Evolutionary conservation across 2,329 filamentous ascomycete genomes (phyloP).

Genomic region (Teratosphaeriaceae sp.): DNA sequence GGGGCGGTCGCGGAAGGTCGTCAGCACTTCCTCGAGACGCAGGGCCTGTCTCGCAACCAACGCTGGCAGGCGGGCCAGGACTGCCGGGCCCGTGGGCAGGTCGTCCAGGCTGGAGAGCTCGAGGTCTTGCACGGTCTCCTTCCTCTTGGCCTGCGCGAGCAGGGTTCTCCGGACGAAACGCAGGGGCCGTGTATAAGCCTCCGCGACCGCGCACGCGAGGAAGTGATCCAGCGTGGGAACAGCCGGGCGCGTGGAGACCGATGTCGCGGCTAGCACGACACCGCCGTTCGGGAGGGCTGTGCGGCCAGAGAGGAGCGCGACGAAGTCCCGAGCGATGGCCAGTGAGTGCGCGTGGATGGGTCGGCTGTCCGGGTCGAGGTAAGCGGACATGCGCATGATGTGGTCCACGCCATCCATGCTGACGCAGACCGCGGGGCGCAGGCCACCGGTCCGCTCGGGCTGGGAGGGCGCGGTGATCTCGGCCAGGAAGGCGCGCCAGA

Average conservation of each 20-base stretch:
- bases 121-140: background rate
- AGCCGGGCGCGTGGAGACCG: conserved; percentile 60
- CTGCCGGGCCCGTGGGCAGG: too few relatives aligned
- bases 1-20: too few relatives aligned
- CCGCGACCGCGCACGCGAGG: conserved; percentile 5
- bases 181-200: background rate
- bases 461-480: conserved; percentile 57
- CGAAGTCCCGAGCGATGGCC: conserved; percentile 65
- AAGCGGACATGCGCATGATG: conserved; percentile 71
- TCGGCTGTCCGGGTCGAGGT: conserved; percentile 64
- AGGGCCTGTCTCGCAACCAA: too few relatives aligned
- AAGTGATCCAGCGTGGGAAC: conserved; percentile 56
- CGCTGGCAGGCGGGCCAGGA: too few relatives aligned
- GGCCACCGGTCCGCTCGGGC: conserved; percentile 31
- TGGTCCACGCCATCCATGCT: conserved; percentile 72
- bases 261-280: conserved; percentile 67
- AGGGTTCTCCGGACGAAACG: background rate
- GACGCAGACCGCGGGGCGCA: conserved; percentile 62
- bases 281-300: conserved; percentile 62
- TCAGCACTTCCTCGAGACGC: too few relatives aligned
- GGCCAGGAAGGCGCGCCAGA: conserved; percentile 73
- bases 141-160: background rate
- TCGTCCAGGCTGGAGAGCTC: too few relatives aligned
- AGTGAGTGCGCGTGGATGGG: conserved; percentile 83
- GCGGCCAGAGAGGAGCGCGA: conserved; percentile 61